Evolutionary conservation across 495 filamentous ascomycete genomes (phyloP), one percentile per base, ranked within the genome.

Genomic region (Immersiella caudata): DNA sequence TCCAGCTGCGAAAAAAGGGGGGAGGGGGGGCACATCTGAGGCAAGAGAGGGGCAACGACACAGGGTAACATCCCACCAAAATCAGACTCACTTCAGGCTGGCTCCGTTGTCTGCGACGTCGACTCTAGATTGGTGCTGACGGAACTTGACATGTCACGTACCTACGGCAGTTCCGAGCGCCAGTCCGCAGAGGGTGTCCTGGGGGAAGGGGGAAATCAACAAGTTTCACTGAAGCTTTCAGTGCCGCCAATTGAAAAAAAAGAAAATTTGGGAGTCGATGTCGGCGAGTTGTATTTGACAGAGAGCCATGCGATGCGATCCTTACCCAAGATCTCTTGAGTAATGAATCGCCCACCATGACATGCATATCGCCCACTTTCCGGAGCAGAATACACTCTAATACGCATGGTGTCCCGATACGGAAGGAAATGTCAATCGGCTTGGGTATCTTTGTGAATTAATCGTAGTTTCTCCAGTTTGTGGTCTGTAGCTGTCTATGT

Each of bases 11-110:
- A 33, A 35, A 20, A 33, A 59, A 16, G 26, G 27, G 24, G 26
- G 26, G 26, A 59, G 27, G 55, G 55, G 55, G 55, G 55, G 55
- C 6, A 58, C 56, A 59, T 33, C 21, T 12, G 8, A 33, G 22
- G 25, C 8, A 33, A 27, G 56, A 35, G 29, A 33, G 29, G 29
- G 29, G 29, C 29, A 33, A 33, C 29, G 29, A 33, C 29, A 33
- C 29, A 33, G 56, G 56, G 56, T 59, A 27, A 33, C 56, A 59
- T 59, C 26, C 56, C 56, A 59, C 56, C 56, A 59, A 59, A 59
- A 2, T 55, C 56, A 20, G 33, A 46, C 40, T 26, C 22, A 27
- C 56, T 59, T 29, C 56, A 59, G 26, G 56, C 56, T 59, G 21
- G 21, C 21, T 59, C 56, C 52, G 24, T 7, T 2, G 52, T 22